A percentile compares a stretch with the other conserved stretches of the same genome.
phyloP scores from a whole-genome alignment of 352 stramenopile species.

The Pythium vanterpoolii region DNA sequence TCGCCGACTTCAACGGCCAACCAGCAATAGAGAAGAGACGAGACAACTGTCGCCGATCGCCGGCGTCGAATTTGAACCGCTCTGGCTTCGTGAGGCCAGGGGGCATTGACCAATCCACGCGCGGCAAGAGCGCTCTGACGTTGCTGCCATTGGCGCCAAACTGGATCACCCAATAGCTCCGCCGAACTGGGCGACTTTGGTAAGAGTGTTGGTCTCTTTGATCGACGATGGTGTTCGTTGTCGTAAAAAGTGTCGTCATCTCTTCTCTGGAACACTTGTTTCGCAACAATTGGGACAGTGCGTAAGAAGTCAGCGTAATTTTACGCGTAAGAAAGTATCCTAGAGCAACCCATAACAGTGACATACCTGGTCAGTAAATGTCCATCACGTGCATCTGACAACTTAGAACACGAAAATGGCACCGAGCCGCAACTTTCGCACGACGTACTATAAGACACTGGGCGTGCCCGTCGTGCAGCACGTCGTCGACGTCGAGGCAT shows the following conservation, averaged over 20 bases:
- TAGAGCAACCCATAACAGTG: not conserved
- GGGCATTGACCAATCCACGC: conserved; percentile 21
- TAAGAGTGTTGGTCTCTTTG: conserved; percentile 27
- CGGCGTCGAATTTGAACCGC: conserved; percentile 17
- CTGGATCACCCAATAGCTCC: not conserved
- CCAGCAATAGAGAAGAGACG: conserved; percentile 13
- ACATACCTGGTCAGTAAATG: not conserved
- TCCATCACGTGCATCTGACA: too few species aligned
- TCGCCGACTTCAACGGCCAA: conserved; percentile 27
- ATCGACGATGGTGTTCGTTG: conserved; percentile 24
- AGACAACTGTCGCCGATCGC: conserved; percentile 13
- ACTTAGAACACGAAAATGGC: conserved; percentile 33
- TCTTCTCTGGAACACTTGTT: conserved; percentile 15
- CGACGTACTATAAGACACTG: conserved; percentile 87
- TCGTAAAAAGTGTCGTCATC: conserved; percentile 26
- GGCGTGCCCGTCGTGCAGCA: conserved; percentile 81
- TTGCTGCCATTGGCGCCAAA: conserved; percentile 3
- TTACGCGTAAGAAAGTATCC: conserved; percentile 10
- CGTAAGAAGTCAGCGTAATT: not conserved
- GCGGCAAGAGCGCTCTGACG: not conserved
- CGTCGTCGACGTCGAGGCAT: conserved; percentile 77
- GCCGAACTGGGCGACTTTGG: conserved; percentile 6
- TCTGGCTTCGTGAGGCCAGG: not conserved
- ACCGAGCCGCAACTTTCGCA: conserved; percentile 75
- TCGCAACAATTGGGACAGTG: not conserved